Percentiles rank a stretch among this genome's conserved stretches.
Evolutionary conservation across 1,284 basidiomycete genomes (phyloP).

Genomic region (Apiotrichum siamense): DNA sequence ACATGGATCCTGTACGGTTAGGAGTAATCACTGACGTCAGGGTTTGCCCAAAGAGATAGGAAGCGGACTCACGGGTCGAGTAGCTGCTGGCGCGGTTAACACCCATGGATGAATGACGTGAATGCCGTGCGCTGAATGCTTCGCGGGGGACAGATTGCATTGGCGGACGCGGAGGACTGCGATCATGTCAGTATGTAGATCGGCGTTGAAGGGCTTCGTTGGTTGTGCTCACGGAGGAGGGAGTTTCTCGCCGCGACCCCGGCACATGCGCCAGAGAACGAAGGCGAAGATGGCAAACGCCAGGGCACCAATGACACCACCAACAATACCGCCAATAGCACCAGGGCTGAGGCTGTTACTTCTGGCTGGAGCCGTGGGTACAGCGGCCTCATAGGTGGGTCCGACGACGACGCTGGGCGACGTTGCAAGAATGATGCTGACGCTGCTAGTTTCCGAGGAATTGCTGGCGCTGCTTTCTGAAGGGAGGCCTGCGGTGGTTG

Average conservation of each 20-base stretch:
- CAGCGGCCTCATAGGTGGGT: not conserved
- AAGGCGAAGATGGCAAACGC: slow-evolving; percentile 24
- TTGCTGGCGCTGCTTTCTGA: not conserved
- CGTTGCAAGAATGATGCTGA: not conserved
- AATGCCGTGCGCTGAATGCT: slow-evolving; percentile 1
- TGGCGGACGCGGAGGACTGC: slow-evolving; percentile 29
- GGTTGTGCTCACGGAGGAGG: slow-evolving; percentile 38
- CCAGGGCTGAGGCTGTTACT: slow-evolving; percentile 24
- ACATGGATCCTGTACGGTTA: slow-evolving; percentile 18
- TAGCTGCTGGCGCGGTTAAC: slow-evolving; percentile 25
- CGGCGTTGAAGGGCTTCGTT: not conserved
- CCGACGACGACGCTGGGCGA: not conserved
- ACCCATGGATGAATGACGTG: slow-evolving; percentile 12
- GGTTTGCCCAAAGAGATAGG: not conserved
- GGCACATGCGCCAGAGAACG: slow-evolving; percentile 25
- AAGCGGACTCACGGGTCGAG: slow-evolving; percentile 27
- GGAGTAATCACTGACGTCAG: slow-evolving; percentile 16
- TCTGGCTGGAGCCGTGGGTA: not conserved
- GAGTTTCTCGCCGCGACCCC: slow-evolving; percentile 31
- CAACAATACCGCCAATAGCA: slow-evolving; percentile 43
- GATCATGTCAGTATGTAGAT: not conserved
- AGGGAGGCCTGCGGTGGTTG: not conserved
- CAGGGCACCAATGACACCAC: slow-evolving; percentile 34
- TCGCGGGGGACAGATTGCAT: slow-evolving; percentile 20
- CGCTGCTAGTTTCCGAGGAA: not conserved